These are phyloP conservation scores for Syncephalastrum racemosum DNA, from an alignment of 371 early-diverging fungal species.

Conservation along the genomic window DNA sequence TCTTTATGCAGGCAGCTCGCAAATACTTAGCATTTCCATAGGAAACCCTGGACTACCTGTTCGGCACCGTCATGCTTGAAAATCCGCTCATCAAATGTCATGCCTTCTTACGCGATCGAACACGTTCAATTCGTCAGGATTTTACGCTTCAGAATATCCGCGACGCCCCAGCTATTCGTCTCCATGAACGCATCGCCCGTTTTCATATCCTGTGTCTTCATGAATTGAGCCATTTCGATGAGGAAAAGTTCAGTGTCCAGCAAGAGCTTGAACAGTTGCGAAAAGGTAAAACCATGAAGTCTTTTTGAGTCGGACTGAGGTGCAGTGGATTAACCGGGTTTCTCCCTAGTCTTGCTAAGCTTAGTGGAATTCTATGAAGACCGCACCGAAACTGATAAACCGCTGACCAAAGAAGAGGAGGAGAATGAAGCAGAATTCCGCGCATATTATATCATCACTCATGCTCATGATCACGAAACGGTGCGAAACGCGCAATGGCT, in stretches of 20 bases:
- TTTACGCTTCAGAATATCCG: conserved; percentile 84
- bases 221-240: conserved; percentile 65
- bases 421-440: conserved; percentile 89
- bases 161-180: conserved; percentile 61
- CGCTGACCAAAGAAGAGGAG: conserved; percentile 25
- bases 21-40: conserved; percentile 15
- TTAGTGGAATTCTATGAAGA: conserved; percentile 87
- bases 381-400: conserved; percentile 37
- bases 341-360: conserved; percentile 63
- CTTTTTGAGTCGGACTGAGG: background rate
- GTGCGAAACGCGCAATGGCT: conserved; percentile 60
- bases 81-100: conserved; percentile 68
- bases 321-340: background rate
- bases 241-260: conserved; percentile 66
- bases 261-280: conserved; percentile 88
- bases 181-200: conserved; percentile 86
- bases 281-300: conserved; percentile 59
- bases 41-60: conserved; percentile 78
- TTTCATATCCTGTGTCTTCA: conserved; percentile 85
- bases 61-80: conserved; percentile 58
- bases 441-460: conserved; percentile 79
- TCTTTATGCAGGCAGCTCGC: no score
- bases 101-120: conserved; percentile 87
- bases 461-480: conserved; percentile 70
- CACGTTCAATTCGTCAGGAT: conserved; percentile 86